Conservation (phyloP, 805 yeast species). For the Kodamaea sagamina region DNA sequence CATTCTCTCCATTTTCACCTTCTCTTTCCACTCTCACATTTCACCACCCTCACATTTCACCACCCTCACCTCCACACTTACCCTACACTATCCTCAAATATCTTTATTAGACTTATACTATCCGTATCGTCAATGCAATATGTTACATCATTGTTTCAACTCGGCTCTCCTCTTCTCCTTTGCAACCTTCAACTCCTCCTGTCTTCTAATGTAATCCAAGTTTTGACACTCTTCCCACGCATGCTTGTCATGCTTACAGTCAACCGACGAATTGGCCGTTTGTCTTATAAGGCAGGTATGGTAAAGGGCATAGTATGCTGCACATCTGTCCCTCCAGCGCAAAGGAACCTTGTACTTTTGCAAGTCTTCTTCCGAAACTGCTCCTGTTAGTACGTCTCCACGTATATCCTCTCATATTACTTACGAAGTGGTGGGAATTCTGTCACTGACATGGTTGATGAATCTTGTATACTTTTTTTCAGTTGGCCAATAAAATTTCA, state of each 20-base stretch:
- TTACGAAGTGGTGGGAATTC: constrained; percentile 46
- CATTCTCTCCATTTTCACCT: too few relatives aligned
- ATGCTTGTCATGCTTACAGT: constrained; percentile 76
- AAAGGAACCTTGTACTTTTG: constrained; percentile 76
- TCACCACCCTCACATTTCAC: too few relatives aligned
- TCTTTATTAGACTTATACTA: background rate
- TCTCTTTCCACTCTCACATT: too few relatives aligned
- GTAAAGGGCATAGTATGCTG: constrained; percentile 50
- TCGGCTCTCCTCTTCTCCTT: constrained; percentile 44
- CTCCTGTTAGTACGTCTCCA: constrained; percentile 20
- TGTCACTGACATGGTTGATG: constrained; percentile 28
- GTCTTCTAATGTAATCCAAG: constrained; percentile 78
- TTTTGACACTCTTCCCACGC: constrained; percentile 85
- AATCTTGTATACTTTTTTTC: constrained; percentile 1
- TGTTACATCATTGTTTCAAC: constrained; percentile 9
- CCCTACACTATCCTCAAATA: background rate
- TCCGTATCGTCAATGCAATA: background rate
- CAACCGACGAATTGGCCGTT: constrained; percentile 45
- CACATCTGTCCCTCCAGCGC: constrained; percentile 83
- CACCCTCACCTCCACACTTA: too few relatives aligned
- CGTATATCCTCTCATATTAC: constrained; percentile 18
- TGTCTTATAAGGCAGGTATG: constrained; percentile 47
- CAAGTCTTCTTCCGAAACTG: constrained; percentile 82
- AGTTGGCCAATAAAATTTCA: constrained; percentile 19
- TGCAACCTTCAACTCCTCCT: constrained; percentile 62